These are phyloP conservation scores for Calonectria fujianensis DNA, from an alignment of 2,329 filamentous ascomycete species.

Conservation along the genomic window DNA sequence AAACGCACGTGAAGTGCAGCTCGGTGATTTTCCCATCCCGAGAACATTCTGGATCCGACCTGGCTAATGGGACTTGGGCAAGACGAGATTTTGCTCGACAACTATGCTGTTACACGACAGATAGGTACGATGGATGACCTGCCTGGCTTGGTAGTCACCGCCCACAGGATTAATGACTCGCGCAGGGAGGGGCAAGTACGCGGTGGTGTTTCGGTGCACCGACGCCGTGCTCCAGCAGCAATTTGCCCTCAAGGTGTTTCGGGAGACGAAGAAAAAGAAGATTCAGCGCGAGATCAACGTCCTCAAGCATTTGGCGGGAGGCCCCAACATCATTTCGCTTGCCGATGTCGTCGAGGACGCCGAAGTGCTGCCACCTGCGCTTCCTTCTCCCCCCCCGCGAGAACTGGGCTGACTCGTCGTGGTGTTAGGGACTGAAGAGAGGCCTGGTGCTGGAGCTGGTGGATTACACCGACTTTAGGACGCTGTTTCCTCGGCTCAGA, in stretches of 20 bases:
- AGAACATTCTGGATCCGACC: background rate
- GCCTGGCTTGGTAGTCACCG: background rate
- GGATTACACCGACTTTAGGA: constrained; percentile 8
- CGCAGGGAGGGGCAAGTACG: constrained; percentile 9
- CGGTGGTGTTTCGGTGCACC: constrained; percentile 12
- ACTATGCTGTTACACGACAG: constrained; percentile 12
- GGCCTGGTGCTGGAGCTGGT: constrained; percentile 22
- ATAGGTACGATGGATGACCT: background rate
- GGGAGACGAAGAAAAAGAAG: background rate
- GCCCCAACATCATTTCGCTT: constrained; percentile 28
- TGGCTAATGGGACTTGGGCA: background rate
- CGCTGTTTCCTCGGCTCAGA: constrained; percentile 22
- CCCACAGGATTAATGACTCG: background rate
- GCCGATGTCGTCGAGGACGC: constrained; percentile 15
- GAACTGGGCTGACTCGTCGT: background rate
- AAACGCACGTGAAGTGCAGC: background rate
- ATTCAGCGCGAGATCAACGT: constrained; percentile 31
- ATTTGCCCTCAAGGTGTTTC: constrained; percentile 33
- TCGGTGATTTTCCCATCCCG: background rate
- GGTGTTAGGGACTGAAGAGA: background rate
- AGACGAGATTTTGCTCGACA: constrained; percentile 22
- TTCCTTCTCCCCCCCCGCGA: background rate
- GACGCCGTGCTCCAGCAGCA: background rate
- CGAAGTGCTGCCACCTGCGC: background rate
- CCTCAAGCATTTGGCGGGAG: constrained; percentile 13